Percentiles rank a stretch among this genome's conserved stretches.
Conservation (phyloP, 805 yeast genomes). For the Metschnikowia aberdeeniae region DNA sequence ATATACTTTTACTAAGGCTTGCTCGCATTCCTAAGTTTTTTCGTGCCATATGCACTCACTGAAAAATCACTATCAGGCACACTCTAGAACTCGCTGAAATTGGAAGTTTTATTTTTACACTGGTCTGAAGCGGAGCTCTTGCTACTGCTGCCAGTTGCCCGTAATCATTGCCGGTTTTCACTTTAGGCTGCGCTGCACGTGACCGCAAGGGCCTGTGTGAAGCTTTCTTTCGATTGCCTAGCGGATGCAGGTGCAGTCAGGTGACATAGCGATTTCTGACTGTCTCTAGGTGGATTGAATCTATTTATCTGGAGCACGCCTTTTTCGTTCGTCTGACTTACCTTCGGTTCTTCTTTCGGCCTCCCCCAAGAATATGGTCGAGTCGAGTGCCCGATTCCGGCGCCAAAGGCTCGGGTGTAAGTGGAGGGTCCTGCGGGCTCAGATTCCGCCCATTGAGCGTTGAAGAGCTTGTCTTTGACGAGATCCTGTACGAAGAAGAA, state of each 20-base stretch:
- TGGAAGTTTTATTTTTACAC: no score
- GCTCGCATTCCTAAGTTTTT: slow-evolving; percentile 2
- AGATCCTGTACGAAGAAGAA: background rate
- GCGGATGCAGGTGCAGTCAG: no score
- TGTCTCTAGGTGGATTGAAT: no score
- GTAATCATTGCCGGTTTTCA: no score
- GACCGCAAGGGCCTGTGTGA: no score
- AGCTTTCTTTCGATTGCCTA: no score
- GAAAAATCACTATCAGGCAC: background rate
- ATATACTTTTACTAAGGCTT: slow-evolving; percentile 8
- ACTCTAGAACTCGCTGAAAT: background rate
- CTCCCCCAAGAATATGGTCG: slow-evolving; percentile 14
- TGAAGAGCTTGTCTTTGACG: background rate
- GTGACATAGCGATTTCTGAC: no score
- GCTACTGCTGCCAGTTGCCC: no score
- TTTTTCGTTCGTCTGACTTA: background rate
- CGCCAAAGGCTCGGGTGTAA: slow-evolving; percentile 9
- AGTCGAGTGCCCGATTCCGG: slow-evolving; percentile 12
- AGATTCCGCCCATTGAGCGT: slow-evolving; percentile 4
- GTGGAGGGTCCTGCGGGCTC: slow-evolving; percentile 12
- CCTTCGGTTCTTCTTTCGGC: slow-evolving; percentile 12
- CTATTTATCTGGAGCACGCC: background rate
- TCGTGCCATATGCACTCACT: slow-evolving; percentile 2
- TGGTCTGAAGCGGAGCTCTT: no score
- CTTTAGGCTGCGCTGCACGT: no score